Percentiles rank a stretch among this genome's conserved stretches.
phyloP scores from a whole-genome alignment of 148 eudicot genomes.

The Camellia lanceoleosa region DNA sequence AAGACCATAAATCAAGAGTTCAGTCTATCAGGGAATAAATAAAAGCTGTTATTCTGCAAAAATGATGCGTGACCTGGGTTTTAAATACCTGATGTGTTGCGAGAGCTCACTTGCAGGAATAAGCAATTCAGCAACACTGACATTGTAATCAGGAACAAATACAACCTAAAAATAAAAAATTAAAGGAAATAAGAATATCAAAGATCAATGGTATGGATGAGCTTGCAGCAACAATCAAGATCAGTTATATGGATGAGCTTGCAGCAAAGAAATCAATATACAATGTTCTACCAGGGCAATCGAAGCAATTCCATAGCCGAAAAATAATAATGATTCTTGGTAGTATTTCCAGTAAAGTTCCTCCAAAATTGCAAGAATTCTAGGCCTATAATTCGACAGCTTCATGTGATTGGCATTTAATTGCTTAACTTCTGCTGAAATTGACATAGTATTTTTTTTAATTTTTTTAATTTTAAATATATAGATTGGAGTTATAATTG shows the following conservation, averaged over 20 bases:
- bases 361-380: not conserved
- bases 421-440: not conserved
- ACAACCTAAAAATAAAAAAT: slow-evolving; percentile 53
- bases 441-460: not conserved
- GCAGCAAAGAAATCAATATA: not conserved
- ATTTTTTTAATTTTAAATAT: not conserved
- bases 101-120: slow-evolving; percentile 97
- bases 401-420: not conserved
- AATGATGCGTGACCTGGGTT: not conserved
- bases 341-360: not conserved
- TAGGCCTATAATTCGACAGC: not conserved
- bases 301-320: not conserved
- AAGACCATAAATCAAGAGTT: not conserved
- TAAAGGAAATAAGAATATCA: slow-evolving; percentile 16
- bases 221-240: slow-evolving; percentile 1
- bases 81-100: slow-evolving; percentile 82
- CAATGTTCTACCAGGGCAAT: not conserved
- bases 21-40: not conserved
- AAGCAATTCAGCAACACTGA: slow-evolving; percentile 88
- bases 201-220: slow-evolving; percentile 4
- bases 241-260: not conserved
- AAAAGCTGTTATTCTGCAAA: not conserved
- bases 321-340: not conserved
- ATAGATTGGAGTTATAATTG: not conserved
- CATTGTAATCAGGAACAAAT: slow-evolving; percentile 97